phyloP scores from a whole-genome alignment of 805 yeast species.

The Dipodascus albidus region DNA sequence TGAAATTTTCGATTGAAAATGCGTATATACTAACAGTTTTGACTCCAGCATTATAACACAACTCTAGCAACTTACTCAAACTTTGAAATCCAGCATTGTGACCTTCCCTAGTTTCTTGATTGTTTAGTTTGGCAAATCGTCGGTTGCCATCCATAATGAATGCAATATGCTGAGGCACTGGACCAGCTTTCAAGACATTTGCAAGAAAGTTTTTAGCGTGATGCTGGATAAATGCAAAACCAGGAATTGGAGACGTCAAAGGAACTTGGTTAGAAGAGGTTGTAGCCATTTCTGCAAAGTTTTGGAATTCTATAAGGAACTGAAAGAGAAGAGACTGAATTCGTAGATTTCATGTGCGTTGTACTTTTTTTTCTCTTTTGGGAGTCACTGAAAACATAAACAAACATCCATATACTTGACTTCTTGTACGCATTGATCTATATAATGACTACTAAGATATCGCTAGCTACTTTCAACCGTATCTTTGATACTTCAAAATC shows the following conservation, averaged over 20 bases:
- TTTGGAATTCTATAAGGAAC: too few species aligned
- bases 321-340: too few species aligned
- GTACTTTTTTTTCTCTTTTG: neutral
- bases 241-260: neutral
- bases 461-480: neutral
- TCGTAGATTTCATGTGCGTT: neutral
- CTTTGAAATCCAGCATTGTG: slow-evolving; percentile 79
- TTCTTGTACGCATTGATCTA: too few species aligned
- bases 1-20: slow-evolving; percentile 91
- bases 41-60: slow-evolving; percentile 71
- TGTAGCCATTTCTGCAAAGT: too few species aligned
- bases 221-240: slow-evolving; percentile 17
- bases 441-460: neutral
- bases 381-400: too few species aligned
- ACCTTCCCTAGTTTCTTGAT: slow-evolving; percentile 74
- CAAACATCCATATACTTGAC: too few species aligned
- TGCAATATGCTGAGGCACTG: slow-evolving; percentile 81
- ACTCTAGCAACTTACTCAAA: slow-evolving; percentile 52
- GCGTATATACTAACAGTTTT: slow-evolving; percentile 85
- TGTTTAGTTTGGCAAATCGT: slow-evolving; percentile 61
- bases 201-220: slow-evolving; percentile 22
- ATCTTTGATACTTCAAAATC: neutral
- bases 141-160: slow-evolving; percentile 97
- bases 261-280: too few species aligned
- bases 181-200: slow-evolving; percentile 47